These are phyloP conservation scores for Trichoderma atrobrunneum DNA, from an alignment of 2,329 filamentous ascomycete species.

Conservation along the genomic window DNA sequence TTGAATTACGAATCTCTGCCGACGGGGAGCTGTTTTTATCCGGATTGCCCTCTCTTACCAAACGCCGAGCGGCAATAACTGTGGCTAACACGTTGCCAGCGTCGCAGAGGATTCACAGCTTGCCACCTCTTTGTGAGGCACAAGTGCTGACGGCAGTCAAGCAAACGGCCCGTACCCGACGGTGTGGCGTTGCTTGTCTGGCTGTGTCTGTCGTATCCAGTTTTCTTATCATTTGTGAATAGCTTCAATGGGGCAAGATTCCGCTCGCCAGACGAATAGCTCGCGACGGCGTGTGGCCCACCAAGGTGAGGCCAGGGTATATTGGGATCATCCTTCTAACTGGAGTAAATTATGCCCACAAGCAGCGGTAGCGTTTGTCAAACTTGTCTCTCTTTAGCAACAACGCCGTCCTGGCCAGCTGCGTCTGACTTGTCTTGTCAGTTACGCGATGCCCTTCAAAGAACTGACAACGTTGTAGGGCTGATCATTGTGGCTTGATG, in stretches of 20 bases:
- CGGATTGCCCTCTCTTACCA: neutral
- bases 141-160: neutral
- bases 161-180: slow-evolving; percentile 1
- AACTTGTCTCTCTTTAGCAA: neutral
- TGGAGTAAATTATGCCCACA: neutral
- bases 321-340: neutral
- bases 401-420: neutral
- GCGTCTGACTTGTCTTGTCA: neutral
- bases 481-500: slow-evolving; percentile 5
- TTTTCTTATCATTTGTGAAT: neutral
- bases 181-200: slow-evolving; percentile 2
- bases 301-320: neutral
- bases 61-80: neutral
- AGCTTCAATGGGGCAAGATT: neutral
- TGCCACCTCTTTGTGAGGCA: neutral
- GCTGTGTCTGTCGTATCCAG: neutral
- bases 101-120: neutral
- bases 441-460: neutral
- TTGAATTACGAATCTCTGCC: neutral
- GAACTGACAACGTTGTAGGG: neutral
- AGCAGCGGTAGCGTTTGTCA: neutral
- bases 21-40: neutral
- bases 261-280: neutral
- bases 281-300: neutral
- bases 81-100: neutral